Conservation (phyloP, 192 early-diverging fungal species). For the Dissophora ornata region DNA sequence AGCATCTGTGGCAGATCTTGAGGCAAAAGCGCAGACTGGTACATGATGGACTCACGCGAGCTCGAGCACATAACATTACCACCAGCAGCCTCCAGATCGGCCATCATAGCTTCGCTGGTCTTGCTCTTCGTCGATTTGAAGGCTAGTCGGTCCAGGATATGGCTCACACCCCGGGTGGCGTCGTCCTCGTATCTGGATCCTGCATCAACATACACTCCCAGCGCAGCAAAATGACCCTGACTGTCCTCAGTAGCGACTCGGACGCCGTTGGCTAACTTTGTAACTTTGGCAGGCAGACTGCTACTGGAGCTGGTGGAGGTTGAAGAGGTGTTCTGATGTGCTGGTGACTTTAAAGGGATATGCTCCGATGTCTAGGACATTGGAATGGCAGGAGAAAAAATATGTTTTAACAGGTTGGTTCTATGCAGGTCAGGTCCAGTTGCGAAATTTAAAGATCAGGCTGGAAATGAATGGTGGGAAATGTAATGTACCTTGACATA, state of each 20-base stretch:
- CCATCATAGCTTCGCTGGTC: constrained; percentile 76
- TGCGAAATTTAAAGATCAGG: too few species aligned
- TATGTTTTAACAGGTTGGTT: too few species aligned
- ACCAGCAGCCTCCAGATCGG: constrained; percentile 86
- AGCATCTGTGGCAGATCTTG: constrained; percentile 82
- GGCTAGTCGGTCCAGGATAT: constrained; percentile 91
- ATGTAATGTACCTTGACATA: constrained; percentile 36
- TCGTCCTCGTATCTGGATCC: constrained; percentile 89
- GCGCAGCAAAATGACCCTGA: constrained; percentile 89
- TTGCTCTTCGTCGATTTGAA: constrained; percentile 90
- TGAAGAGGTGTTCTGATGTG: background rate
- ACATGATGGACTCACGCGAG: constrained; percentile 94
- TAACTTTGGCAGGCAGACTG: constrained; percentile 60
- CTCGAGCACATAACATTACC: constrained; percentile 91
- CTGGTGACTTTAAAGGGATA: constrained; percentile 4
- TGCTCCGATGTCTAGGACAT: constrained; percentile 6
- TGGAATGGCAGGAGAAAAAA: too few species aligned
- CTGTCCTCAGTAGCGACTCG: constrained; percentile 84
- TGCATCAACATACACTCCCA: constrained; percentile 92
- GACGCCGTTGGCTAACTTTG: constrained; percentile 90
- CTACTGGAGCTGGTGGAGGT: background rate
- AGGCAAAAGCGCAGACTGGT: constrained; percentile 91
- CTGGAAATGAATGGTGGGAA: too few species aligned
- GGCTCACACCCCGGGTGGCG: constrained; percentile 75
- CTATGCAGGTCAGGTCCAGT: too few species aligned